A percentile compares a stretch with the other conserved stretches of the same genome.
Evolutionary conservation across 352 stramenopile species (phyloP).

Genomic region (Phytophthora colocasiae): DNA sequence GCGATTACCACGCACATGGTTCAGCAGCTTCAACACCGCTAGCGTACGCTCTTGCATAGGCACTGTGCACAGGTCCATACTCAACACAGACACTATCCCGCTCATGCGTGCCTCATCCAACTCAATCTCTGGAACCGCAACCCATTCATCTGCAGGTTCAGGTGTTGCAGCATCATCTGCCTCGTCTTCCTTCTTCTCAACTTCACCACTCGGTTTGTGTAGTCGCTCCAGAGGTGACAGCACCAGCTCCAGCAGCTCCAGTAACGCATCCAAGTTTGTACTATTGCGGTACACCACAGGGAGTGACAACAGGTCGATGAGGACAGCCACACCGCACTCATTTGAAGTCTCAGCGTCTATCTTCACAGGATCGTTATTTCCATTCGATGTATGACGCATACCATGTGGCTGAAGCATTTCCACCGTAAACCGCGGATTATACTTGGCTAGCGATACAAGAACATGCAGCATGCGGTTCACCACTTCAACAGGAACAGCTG

Average conservation of each 20-base stretch:
- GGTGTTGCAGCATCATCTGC: conserved; percentile 15
- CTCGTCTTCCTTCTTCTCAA: conserved; percentile 57
- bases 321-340: conserved; percentile 60
- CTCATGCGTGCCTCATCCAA: conserved; percentile 63
- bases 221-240: conserved; percentile 89
- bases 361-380: conserved; percentile 24
- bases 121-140: conserved; percentile 67
- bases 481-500: conserved; percentile 85
- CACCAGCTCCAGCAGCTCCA: conserved; percentile 92
- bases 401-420: conserved; percentile 84
- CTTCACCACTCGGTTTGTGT: conserved; percentile 47
- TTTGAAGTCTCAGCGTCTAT: conserved; percentile 9
- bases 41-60: conserved; percentile 88
- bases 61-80: conserved; percentile 79
- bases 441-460: conserved; percentile 90
- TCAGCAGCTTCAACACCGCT: conserved; percentile 80
- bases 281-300: conserved; percentile 88
- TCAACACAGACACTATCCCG: conserved; percentile 72
- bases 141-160: conserved; percentile 61
- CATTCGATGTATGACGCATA: conserved; percentile 44
- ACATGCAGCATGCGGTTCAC: conserved; percentile 90
- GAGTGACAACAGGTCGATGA: conserved; percentile 92
- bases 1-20: conserved; percentile 68
- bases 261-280: conserved; percentile 93
- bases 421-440: conserved; percentile 91